A percentile compares a stretch with the other conserved stretches of the same genome.
phyloP scores from a whole-genome alignment of 345 rosid genomes.

The Camelina hispida region DNA sequence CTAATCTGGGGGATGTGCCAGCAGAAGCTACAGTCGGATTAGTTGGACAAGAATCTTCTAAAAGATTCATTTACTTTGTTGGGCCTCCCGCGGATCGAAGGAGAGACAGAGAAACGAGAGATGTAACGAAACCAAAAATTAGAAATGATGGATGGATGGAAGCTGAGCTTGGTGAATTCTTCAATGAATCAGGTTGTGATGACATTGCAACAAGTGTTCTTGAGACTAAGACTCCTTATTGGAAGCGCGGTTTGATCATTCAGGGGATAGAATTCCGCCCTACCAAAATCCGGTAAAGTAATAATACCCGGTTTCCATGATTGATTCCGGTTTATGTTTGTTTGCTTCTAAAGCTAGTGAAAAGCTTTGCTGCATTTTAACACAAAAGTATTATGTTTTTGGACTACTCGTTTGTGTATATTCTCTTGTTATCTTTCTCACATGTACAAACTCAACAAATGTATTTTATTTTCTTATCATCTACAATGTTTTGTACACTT shows the following conservation, averaged over 20 bases:
- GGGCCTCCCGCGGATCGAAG: background rate
- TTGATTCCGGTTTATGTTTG: background rate
- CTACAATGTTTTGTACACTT: background rate
- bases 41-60: background rate
- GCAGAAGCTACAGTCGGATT: slow-evolving; percentile 7
- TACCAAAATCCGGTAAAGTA: background rate
- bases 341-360: background rate
- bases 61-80: background rate
- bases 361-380: background rate
- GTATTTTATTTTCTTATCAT: background rate
- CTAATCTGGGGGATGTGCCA: slow-evolving; percentile 10
- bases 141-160: slow-evolving; percentile 30
- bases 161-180: slow-evolving; percentile 22
- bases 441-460: background rate
- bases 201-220: slow-evolving; percentile 11
- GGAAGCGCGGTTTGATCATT: slow-evolving; percentile 48
- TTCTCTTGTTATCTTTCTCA: background rate
- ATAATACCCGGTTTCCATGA: background rate
- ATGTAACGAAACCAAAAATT: background rate
- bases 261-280: slow-evolving; percentile 37
- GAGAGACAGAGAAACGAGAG: background rate
- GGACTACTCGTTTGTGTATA: background rate
- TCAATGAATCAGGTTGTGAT: slow-evolving; percentile 7
- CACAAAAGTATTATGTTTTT: background rate
- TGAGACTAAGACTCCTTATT: slow-evolving; percentile 47